These are phyloP conservation scores for Colletotrichum karsti DNA, from an alignment of 2,329 filamentous ascomycete species.

Conservation along the genomic window DNA sequence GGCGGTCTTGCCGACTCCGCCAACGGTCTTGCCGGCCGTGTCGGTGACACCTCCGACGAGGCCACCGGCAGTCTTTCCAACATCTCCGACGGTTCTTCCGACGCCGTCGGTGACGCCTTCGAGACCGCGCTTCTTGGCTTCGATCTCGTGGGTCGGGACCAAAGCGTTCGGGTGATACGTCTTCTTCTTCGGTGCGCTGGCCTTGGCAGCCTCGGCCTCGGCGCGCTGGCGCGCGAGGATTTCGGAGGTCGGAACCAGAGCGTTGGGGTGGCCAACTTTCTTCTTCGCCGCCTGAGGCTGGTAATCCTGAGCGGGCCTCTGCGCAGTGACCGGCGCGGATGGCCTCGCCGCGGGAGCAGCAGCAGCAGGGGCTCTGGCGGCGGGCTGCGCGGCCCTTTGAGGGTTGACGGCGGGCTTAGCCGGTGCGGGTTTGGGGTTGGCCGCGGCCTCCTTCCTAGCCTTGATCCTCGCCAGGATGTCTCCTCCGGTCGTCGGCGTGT, in stretches of 20 bases:
- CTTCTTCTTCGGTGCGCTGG: conserved; percentile 9
- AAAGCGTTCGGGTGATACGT: conserved; percentile 13
- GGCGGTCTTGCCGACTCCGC: not conserved
- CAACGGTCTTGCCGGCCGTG: conserved; percentile 16
- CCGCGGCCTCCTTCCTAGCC: not conserved
- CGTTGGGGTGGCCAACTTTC: conserved; percentile 16
- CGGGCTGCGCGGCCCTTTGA: not conserved
- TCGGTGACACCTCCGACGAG: conserved; percentile 1
- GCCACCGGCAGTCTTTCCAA: not conserved
- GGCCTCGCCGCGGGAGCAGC: not conserved
- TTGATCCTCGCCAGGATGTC: conserved; percentile 22
- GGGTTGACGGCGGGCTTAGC: not conserved
- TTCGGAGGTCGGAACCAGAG: not conserved
- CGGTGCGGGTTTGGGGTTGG: not conserved
- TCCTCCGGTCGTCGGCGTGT: not conserved
- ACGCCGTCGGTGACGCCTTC: not conserved
- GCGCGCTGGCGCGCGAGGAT: conserved; percentile 9
- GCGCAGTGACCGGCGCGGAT: not conserved
- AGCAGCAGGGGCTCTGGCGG: not conserved
- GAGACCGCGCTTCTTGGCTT: not conserved
- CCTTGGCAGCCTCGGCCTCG: not conserved
- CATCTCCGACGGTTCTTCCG: not conserved
- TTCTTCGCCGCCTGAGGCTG: not conserved
- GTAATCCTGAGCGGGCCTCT: not conserved
- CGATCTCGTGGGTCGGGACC: conserved; percentile 13